Conservation (phyloP, 352 stramenopile genomes). For the Aphanomyces invadans region DNA sequence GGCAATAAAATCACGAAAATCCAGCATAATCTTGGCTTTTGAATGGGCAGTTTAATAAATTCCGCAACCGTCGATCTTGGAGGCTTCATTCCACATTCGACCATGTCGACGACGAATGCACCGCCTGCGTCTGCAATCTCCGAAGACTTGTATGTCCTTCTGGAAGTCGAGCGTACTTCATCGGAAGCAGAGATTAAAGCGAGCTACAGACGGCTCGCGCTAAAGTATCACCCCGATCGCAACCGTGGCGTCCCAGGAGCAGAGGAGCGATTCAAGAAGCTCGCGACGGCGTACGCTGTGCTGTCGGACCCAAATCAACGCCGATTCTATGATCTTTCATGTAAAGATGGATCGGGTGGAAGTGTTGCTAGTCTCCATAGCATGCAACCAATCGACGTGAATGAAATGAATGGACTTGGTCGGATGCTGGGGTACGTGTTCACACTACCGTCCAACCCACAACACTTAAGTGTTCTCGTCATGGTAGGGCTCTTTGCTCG, state of each 20-base stretch:
- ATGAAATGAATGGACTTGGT: slow-evolving; percentile 21
- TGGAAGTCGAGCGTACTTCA: slow-evolving; percentile 84
- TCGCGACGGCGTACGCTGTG: slow-evolving; percentile 77
- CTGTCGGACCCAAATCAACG: slow-evolving; percentile 84
- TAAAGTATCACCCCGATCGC: slow-evolving; percentile 86
- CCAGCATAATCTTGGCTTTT: neutral
- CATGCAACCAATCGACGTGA: slow-evolving; percentile 21
- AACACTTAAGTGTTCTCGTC: too few relatives aligned
- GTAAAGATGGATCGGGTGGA: slow-evolving; percentile 35
- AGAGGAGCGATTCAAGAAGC: slow-evolving; percentile 77
- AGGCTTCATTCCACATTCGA: neutral
- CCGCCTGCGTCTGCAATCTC: neutral
- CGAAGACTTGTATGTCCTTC: slow-evolving; percentile 68
- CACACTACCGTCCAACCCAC: neutral
- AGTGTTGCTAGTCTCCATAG: neutral
- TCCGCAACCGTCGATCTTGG: neutral
- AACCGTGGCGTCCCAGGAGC: slow-evolving; percentile 72
- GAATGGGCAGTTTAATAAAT: neutral
- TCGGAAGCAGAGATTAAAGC: slow-evolving; percentile 87
- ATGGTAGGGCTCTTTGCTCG: slow-evolving; percentile 63
- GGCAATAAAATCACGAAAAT: slow-evolving; percentile 4
- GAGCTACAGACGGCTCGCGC: slow-evolving; percentile 81
- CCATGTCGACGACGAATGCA: neutral
- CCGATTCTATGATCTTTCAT: slow-evolving; percentile 74
- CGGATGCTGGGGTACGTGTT: slow-evolving; percentile 17